phyloP scores from a whole-genome alignment of 306 rosid genomes.

The Medicago lupulina region DNA sequence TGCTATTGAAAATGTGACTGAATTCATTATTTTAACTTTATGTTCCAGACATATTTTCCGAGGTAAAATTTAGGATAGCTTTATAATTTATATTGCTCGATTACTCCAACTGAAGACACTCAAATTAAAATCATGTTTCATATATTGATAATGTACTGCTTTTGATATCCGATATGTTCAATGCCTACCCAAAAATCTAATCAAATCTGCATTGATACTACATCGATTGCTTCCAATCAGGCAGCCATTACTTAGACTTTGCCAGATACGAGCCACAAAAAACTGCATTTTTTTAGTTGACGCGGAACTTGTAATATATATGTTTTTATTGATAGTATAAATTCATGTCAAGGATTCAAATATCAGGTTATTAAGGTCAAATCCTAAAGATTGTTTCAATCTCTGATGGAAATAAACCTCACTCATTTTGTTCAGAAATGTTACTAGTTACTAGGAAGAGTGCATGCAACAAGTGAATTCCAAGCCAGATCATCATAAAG shows the following conservation, averaged over 20 bases:
- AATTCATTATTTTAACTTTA: neutral
- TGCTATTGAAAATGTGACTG: neutral
- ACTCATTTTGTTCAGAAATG: neutral
- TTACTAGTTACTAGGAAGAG: neutral
- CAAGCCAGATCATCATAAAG: neutral
- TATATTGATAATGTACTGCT: neutral
- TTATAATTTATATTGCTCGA: neutral
- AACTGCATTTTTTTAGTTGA: neutral
- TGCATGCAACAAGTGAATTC: neutral
- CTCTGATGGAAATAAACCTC: neutral
- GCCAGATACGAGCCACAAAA: neutral
- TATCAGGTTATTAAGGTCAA: neutral
- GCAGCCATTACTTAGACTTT: constrained; percentile 4
- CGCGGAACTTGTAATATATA: too few species aligned
- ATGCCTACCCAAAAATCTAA: neutral
- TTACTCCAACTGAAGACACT: neutral
- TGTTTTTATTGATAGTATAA: neutral
- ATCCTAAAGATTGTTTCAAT: neutral
- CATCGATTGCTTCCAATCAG: neutral
- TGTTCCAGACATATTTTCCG: neutral
- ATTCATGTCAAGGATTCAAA: neutral
- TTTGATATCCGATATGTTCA: constrained; percentile 1
- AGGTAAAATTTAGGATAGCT: constrained; percentile 1
- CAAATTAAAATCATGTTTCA: neutral
- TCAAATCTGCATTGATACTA: neutral